Conservation (phyloP, 1,284 basidiomycete genomes). For the Thecaphora thlaspeos region DNA sequence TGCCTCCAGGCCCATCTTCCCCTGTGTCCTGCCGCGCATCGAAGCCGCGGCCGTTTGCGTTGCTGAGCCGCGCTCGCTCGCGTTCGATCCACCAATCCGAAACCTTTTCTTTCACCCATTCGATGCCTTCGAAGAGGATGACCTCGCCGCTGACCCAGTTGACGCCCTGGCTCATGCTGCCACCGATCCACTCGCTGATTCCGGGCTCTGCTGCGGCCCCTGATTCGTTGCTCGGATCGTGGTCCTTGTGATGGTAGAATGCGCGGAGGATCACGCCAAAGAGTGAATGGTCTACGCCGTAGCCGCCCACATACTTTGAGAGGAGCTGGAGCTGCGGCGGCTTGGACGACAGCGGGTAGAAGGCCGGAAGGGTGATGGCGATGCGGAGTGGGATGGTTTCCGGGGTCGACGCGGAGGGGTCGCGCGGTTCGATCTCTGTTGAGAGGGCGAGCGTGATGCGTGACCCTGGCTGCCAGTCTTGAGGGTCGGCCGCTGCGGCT, state of each 20-base stretch:
- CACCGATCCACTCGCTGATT: conserved; percentile 7
- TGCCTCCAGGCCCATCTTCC: background rate
- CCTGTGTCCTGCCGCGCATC: background rate
- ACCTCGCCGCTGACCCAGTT: conserved; percentile 43
- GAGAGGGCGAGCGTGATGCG: conserved; percentile 30
- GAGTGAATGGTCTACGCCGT: conserved; percentile 45
- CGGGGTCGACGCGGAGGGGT: background rate
- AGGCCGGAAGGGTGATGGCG: conserved; percentile 41
- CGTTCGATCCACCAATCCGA: conserved; percentile 36
- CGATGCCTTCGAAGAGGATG: conserved; percentile 56
- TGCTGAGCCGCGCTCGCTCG: conserved; percentile 1
- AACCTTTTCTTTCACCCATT: conserved; percentile 50
- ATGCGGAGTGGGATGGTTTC: conserved; percentile 30
- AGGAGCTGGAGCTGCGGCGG: conserved; percentile 54
- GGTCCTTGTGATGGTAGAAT: conserved; percentile 34
- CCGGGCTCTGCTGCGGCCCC: background rate
- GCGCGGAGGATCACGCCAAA: conserved; percentile 50
- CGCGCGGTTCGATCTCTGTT: conserved; percentile 19
- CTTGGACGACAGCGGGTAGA: conserved; percentile 34
- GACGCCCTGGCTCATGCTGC: conserved; percentile 17
- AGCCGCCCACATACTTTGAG: conserved; percentile 46
- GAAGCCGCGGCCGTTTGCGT: background rate
- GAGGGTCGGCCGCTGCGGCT: conserved; percentile 14
- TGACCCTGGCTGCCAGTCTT: conserved; percentile 20
- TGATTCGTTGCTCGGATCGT: conserved; percentile 4